Evolutionary conservation across 768 basidiomycete genomes (phyloP), one percentile per base, ranked within the genome.

Genomic region (Amanita exitialis): DNA sequence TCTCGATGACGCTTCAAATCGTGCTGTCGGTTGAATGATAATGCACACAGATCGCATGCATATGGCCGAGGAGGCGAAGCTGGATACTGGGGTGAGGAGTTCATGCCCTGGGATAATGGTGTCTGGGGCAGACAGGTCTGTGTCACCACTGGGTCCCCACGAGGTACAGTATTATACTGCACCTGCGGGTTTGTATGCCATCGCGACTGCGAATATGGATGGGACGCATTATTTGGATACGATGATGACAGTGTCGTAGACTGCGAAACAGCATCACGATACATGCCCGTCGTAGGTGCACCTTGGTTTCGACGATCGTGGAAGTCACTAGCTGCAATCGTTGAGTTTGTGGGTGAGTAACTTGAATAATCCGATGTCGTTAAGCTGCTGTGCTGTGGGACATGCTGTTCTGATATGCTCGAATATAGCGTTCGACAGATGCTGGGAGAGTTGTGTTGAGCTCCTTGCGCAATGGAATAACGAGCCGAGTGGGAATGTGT

Each of bases 11-110:
- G 77, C 62, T 90, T 90, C 61, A 90, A 64, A 64, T 91, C 88
- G 61, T 91, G 88, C 62, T 87, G 85, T 39, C 88, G 79, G 61
- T 88, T 88, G 70, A 91, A 91, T 18, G 87, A 89, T 55, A 90
- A 64, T 9, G 86, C 75, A 62, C 88, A 91, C 56, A 88, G 63
- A 57, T 84, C 81, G 54, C 83, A 86, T 8, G 77, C 70, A 58
- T 79, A 86, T 16, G 83, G 82, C 35, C 82, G 75, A 15, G 70
- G 63, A 6, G 80, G 76, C n/a, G 80, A 77, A 35, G 76, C 69
- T 23, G 80, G 74, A 62, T 78, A 80, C 51, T 79, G 77, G 35
- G 71, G 61, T 49, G 73, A 67, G 28, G 67, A 61, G 46, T 64
- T 64, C 55, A 67, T 55, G 28, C 64, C 54, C 37, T 66, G 70